Base-by-base conservation (phyloP, 768 basidiomycete species). In the Coprinopsis sp. region DNA sequence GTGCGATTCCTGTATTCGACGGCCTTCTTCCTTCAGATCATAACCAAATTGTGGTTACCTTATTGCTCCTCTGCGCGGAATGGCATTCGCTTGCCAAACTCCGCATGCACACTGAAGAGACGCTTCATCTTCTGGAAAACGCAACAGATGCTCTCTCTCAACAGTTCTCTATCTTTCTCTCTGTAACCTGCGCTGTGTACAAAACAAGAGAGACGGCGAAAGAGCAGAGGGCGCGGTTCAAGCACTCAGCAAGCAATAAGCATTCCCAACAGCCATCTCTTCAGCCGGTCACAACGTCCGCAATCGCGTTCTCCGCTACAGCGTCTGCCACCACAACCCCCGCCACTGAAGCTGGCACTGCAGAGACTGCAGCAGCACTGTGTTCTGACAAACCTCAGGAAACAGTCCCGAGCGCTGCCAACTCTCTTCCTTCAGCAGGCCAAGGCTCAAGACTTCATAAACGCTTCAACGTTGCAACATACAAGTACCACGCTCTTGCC, bases 401-500 rank as follows among this genome's bases (percentile, higher is more conserved):
- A 24, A 39, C 5, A 24, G 21, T 6, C 10, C 21, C 6, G 37
- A 23, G n/a, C 11, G 37, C 13, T 24, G 37, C 10, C 13, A 39
- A 39, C 13, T 22, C 4, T 6, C 37, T 6, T 23, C n/a, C 37
- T 19, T n/a, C 22, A 39, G 19, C 12, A 19, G 6, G 37, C 19
- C 37, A 19, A 18, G n/a, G n/a, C n/a, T n/a, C n/a, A n/a, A n/a
- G n/a, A n/a, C n/a, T n/a, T n/a, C n/a, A n/a, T n/a, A n/a, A n/a
- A n/a, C n/a, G n/a, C n/a, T 23, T 39, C 37, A 71, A 65, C 33
- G 43, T 69, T 1, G 29, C 45, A 0, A 69, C 66, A 0, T 65
- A 64, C 52, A 73, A 74, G 40, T 56, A 62, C 2, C 72, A 73
- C 51, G 51, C 62, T 1, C 57, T 73, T 0, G 68, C 63, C 0